Evolutionary conservation across 2,329 filamentous ascomycete species (phyloP).

Genomic region (Colletotrichum sp.): DNA sequence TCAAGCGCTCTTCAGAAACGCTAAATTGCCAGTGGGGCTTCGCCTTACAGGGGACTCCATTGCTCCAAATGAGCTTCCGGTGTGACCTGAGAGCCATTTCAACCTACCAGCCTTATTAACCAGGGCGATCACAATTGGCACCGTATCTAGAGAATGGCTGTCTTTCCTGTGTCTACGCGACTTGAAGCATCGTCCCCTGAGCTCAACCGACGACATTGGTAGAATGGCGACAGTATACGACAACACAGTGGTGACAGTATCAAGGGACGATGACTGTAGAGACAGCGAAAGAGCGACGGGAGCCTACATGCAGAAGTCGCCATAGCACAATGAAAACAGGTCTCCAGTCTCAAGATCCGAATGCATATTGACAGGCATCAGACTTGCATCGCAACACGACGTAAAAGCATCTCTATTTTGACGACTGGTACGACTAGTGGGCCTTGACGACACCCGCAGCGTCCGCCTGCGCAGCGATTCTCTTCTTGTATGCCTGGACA

Average conservation of each 20-base stretch:
- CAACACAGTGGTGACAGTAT: not conserved
- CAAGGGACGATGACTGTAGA: not conserved
- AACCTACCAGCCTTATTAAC: not conserved
- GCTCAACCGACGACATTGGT: not conserved
- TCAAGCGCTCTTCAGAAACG: not conserved
- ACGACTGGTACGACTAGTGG: constrained; percentile 42
- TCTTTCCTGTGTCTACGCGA: not conserved
- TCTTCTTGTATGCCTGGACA: constrained; percentile 97
- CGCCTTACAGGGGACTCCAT: not conserved
- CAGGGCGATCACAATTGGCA: not conserved
- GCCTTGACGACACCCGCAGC: constrained; percentile 82
- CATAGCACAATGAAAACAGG: not conserved
- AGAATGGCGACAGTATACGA: not conserved
- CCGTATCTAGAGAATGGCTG: not conserved
- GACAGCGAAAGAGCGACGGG: not conserved
- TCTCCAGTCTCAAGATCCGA: not conserved
- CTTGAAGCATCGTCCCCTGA: not conserved
- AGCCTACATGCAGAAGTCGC: not conserved
- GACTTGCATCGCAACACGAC: not conserved
- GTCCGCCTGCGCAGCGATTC: constrained; percentile 88
- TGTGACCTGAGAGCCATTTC: constrained; percentile 4
- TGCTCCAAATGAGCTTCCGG: constrained; percentile 11
- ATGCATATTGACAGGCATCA: not conserved
- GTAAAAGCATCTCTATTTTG: not conserved
- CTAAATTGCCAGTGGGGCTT: constrained; percentile 8